Percentiles rank a stretch among this genome's conserved stretches.
Conservation (phyloP, 495 filamentous ascomycete species). For the Penicillium ucsense region DNA sequence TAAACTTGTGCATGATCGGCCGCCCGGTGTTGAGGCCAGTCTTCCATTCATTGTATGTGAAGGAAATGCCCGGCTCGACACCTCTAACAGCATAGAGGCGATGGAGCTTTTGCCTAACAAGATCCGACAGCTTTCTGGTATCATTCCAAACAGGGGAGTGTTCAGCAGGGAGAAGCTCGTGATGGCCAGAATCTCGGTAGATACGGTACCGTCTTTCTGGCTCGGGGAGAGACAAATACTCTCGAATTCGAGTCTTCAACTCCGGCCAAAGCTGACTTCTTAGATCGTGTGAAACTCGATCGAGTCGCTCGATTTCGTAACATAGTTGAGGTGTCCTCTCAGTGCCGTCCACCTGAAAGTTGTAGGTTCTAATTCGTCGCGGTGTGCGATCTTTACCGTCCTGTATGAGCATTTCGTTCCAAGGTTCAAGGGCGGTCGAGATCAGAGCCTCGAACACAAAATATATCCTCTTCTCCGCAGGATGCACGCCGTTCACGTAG, state of each 20-base stretch:
- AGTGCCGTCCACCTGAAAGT: slow-evolving; percentile 3
- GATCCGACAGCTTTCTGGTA: slow-evolving; percentile 2
- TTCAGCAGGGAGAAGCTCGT: neutral
- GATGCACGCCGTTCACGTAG: slow-evolving; percentile 6
- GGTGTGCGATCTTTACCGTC: slow-evolving; percentile 4
- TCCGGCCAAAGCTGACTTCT: neutral
- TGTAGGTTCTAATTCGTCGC: slow-evolving; percentile 6
- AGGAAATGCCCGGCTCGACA: slow-evolving; percentile 5
- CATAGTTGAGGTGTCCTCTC: neutral
- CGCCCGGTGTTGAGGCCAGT: slow-evolving; percentile 1
- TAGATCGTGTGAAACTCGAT: too few species aligned
- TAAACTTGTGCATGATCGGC: neutral
- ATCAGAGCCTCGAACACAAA: slow-evolving; percentile 4
- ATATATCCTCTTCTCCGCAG: slow-evolving; percentile 4
- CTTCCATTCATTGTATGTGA: slow-evolving; percentile 7
- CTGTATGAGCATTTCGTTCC: slow-evolving; percentile 5
- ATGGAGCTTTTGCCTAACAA: neutral
- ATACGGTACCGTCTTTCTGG: slow-evolving; percentile 3
- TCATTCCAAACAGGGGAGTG: neutral
- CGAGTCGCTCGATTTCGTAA: neutral
- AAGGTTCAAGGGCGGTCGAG: slow-evolving; percentile 3
- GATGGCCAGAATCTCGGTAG: neutral
- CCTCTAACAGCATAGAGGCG: slow-evolving; percentile 2
- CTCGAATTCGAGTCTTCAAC: neutral
- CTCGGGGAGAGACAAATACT: slow-evolving; percentile 2